Evolutionary conservation across 208 protist genomes (phyloP), one percentile per base, ranked within the genome.

Genomic region (Leishmania mexicana): DNA sequence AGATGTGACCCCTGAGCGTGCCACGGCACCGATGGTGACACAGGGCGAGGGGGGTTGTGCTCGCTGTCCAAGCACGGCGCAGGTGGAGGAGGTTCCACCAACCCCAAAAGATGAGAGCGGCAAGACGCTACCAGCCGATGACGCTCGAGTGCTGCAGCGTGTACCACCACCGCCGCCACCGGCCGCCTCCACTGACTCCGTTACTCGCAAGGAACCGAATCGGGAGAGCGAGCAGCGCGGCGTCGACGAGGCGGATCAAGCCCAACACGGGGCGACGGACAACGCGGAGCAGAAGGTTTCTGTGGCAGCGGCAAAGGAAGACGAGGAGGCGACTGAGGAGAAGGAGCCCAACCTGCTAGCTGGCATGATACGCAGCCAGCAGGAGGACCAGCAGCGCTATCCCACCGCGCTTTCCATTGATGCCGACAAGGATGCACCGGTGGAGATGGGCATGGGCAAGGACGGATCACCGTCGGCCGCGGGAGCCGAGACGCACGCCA

Each of bases 41-140:
- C 67, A 73, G 54, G 38, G 40, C 45, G 77, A 79, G 8, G 79
- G 68, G 13, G 74, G 80, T 35, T 15, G 45, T 64, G 76, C 81
- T 45, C 77, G 76, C 19, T 76, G 74, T 4, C 62, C 71, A 17
- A 88, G 83, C 76, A 86, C 75, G 21, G 83, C 80, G 11, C 81
- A 67, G 15, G 68, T 88, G 21, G 76, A 88, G 65, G 87, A 90
- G 80, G 83, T 89, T 68, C 83, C 83, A 3, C 83, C 83, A 17
- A 82, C 83, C 6, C 81, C 78, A 21, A 57, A 78, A 31, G 70
- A 62, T 7, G 80, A 89, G 42, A 54, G 42, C 17, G 45, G 57
- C 21, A 79, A 68, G 83, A 67, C 53, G 11, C 72, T 84, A 28
- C 64, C 83, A 15, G 77, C 80, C 42, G 81, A 89, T 67, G 81